Conservation (phyloP, 73 alveolate genomes). For the Paramecium pentaurelia region DNA sequence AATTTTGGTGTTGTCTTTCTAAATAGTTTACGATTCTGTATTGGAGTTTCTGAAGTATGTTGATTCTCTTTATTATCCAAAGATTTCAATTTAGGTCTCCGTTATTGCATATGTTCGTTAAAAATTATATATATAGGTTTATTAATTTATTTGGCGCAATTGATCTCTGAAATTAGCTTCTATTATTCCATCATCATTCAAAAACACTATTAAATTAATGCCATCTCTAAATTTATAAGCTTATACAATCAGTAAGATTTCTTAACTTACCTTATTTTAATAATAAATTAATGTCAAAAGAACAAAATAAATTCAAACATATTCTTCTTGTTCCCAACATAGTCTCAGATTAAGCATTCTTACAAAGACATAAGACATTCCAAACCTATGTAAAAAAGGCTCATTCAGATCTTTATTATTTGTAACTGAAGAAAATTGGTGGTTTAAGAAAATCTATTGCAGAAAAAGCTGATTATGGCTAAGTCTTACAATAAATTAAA, state of each 20-base stretch:
- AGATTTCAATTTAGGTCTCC: conserved; percentile 22
- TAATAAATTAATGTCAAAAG: background rate
- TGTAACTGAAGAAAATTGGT: background rate
- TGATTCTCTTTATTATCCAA: conserved; percentile 37
- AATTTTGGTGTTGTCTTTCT: background rate
- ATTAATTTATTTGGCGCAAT: background rate
- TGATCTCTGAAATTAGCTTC: background rate
- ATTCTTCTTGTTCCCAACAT: background rate
- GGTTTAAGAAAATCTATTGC: background rate
- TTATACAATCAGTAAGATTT: background rate
- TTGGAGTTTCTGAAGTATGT: conserved; percentile 22
- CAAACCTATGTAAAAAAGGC: background rate
- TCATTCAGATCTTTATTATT: background rate
- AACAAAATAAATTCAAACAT: background rate
- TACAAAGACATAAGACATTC: background rate
- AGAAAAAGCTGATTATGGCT: conserved; percentile 1
- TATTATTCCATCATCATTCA: background rate
- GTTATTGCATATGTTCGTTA: conserved; percentile 11
- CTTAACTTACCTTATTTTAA: background rate
- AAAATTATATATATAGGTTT: background rate
- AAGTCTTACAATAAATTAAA: background rate
- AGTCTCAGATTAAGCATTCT: background rate
- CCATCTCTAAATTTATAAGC: background rate
- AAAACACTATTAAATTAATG: background rate
- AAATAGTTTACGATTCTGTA: background rate